Evolutionary conservation across 2,329 filamentous ascomycete species (phyloP), one percentile per base, ranked within the genome.

Genomic region (Diaporthe ampelina): DNA sequence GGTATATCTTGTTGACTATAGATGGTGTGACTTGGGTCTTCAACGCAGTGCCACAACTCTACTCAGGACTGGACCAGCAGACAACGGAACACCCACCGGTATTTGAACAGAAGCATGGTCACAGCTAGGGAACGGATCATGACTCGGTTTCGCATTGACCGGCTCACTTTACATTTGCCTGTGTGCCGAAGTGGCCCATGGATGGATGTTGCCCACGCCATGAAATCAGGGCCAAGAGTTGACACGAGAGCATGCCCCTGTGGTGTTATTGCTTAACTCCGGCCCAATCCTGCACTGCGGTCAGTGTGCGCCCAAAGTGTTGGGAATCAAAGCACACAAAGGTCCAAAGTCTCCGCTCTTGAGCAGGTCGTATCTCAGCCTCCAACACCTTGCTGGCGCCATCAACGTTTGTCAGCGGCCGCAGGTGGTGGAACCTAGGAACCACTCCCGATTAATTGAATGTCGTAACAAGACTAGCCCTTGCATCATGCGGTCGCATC

Each of bases 221-320:
- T 43, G 10, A 17, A 7, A 19, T 19, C 15, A 17, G 5, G 43
- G 43, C 17, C 45, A 50, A 50, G 21, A 4, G 10, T 9, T 50
- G 7, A 50, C 21, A n/a, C 0, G 21, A 50, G 7, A 50, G n/a
- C 1, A n/a, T 50, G 45, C 11, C 21, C 45, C 45, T 40, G 1
- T 59, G 32, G 35, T 59, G 13, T 24, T 59, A 35, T 21, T 65
- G 8, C 26, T 35, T 48, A 65, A 48, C 26, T 65, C 59, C 59
- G 59, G 13, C 21, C 26, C 37, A 37, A n/a, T 3, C 26, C 17
- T 63, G 24, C 11, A 21, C 17, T n/a, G 21, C 4, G 15, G 19
- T 48, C 40, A 21, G 8, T 43, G 29, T 32, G 6, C 29, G 29
- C 29, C 29, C 29, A 32, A 7, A 7, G 29, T 32, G 29, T 32